Conservation (phyloP, 176 grass and related monocot genomes). For the Oryza meyeriana region DNA sequence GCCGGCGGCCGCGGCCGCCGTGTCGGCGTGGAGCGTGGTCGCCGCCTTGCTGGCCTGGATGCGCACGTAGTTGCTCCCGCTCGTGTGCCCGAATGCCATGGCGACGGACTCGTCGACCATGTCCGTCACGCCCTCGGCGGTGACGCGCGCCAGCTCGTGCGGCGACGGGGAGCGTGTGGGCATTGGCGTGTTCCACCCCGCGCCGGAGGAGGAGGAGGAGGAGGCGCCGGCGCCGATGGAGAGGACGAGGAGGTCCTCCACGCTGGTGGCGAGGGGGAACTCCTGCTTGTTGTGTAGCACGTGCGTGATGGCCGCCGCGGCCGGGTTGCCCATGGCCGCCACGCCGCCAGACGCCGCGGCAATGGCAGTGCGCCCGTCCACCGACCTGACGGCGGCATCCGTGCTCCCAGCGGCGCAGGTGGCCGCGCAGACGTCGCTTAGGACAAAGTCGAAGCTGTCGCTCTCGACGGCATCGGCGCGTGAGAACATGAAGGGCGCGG, state of each 20-base stretch:
- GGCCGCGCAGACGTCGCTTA: conserved; percentile 65
- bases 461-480: conserved; percentile 77
- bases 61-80: conserved; percentile 51
- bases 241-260: conserved; percentile 63
- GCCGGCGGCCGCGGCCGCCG: conserved; percentile 3
- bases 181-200: conserved; percentile 19
- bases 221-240: conserved; percentile 55
- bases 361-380: conserved; percentile 47
- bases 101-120: conserved; percentile 63
- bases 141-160: conserved; percentile 38
- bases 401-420: conserved; percentile 25
- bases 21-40: neutral
- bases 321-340: conserved; percentile 63
- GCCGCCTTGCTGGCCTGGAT: conserved; percentile 28
- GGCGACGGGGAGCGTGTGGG: conserved; percentile 30
- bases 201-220: neutral
- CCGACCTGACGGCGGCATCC: conserved; percentile 29
- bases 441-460: conserved; percentile 69
- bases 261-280: conserved; percentile 60
- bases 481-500: conserved; percentile 78
- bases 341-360: conserved; percentile 45
- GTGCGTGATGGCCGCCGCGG: conserved; percentile 66
- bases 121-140: conserved; percentile 35
- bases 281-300: conserved; percentile 89
- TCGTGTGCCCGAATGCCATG: conserved; percentile 55